Base-by-base conservation (phyloP, 352 stramenopile genomes). In the Phytophthora tubulina region DNA sequence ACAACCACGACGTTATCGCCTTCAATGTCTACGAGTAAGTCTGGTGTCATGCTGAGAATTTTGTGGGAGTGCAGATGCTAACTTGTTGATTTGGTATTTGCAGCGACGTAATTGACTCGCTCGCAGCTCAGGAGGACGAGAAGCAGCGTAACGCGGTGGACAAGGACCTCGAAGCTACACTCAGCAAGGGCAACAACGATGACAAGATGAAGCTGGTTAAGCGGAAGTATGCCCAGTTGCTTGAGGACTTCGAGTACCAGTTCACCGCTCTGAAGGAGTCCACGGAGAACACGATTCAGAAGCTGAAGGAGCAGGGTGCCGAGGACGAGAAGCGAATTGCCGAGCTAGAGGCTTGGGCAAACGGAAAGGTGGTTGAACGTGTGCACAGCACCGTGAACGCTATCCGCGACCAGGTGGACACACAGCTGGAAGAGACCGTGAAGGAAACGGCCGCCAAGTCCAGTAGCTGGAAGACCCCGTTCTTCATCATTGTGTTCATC, bases 211-310 rank as follows among this genome's bases (percentile, higher is more conserved):
- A 82, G 31, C 41, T 89, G 38, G 71, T 96, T 30, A 92, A 93
- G 73, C 82, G 80, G 56, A 92, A 91, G 75, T 96, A 94, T 74
- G 63, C 80, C 74, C 86, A 91, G 70, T 72, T 96, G 54, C 70
- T 94, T 6, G 88, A 96, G 65, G 87, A 96, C 35, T 96, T 96
- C 62, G 88, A 96, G 65, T 89, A 94, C 61, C 74, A 96, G 72
- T 90, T 95, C 64, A 92, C 85, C 17, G 84, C 88, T 17, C 69
- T 96, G 17, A 92, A 96, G 61, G 88, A 96, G 71, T 91, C 84
- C 30, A 96, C 85, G 17, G 81, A 88, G 39, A 96, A 92, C 75
- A 93, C 86, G 44, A 90, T 96, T 53, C 79, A 82, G 72, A 96
- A 94, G 72, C 75, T 96, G 35, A 81, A 85, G 31, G 72, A 94